These are phyloP conservation scores for Flammula alnicola DNA, from an alignment of 1,284 basidiomycete species.

Conservation along the genomic window DNA sequence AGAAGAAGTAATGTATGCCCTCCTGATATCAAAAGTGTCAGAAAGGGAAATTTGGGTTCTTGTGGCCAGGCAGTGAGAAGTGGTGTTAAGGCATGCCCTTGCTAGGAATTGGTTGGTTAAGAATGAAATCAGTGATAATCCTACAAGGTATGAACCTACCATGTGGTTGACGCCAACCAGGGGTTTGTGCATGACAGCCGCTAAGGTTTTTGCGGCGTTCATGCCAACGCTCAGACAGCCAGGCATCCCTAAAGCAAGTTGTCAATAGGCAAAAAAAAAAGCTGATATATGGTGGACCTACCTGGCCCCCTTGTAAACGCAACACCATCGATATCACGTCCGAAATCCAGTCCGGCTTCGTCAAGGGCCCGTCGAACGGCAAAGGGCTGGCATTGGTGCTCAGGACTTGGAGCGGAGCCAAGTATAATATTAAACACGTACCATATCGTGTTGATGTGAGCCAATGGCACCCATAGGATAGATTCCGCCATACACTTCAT, in stretches of 20 bases:
- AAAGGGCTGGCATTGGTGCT: slow-evolving; percentile 59
- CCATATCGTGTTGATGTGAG: slow-evolving; percentile 80
- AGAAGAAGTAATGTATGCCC: slow-evolving; percentile 91
- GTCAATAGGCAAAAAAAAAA: slow-evolving; percentile 6
- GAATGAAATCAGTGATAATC: background rate
- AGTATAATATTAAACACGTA: slow-evolving; percentile 27
- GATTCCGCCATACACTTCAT: slow-evolving; percentile 80
- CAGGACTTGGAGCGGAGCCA: slow-evolving; percentile 6
- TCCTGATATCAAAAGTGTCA: slow-evolving; percentile 87
- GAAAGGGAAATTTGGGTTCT: slow-evolving; percentile 80
- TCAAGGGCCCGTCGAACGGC: slow-evolving; percentile 72
- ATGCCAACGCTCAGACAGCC: slow-evolving; percentile 81
- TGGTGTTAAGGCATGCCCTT: slow-evolving; percentile 92
- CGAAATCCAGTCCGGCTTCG: slow-evolving; percentile 61
- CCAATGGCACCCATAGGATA: slow-evolving; percentile 79
- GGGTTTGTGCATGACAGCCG: slow-evolving; percentile 77
- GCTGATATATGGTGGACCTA: slow-evolving; percentile 25
- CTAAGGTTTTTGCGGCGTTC: slow-evolving; percentile 81
- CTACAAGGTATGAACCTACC: slow-evolving; percentile 54
- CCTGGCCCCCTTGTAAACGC: slow-evolving; percentile 93
- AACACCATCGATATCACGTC: slow-evolving; percentile 76
- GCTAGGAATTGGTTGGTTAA: slow-evolving; percentile 50
- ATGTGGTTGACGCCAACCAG: slow-evolving; percentile 93
- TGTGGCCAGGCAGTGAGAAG: slow-evolving; percentile 66
- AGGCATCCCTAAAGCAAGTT: slow-evolving; percentile 59